These are phyloP conservation scores for Soucietia sequanensis DNA, from an alignment of 805 yeast species.

Conservation along the genomic window DNA sequence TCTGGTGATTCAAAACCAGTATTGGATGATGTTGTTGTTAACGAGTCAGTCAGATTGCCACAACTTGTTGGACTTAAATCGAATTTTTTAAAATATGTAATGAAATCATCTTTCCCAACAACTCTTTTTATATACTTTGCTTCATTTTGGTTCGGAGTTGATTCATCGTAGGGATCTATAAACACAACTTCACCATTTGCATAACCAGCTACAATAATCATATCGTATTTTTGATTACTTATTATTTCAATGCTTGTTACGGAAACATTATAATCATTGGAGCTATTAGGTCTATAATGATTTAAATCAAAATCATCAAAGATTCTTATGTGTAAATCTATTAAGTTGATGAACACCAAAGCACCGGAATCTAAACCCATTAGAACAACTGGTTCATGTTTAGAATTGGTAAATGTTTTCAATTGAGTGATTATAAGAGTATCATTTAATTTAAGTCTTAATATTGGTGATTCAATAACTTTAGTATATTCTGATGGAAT, in stretches of 20 bases:
- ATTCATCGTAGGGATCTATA: conserved; percentile 34
- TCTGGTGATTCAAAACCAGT: conserved; percentile 6
- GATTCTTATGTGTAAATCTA: conserved; percentile 41
- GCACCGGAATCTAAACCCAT: conserved; percentile 71
- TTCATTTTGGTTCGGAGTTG: conserved; percentile 4
- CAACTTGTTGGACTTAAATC: too few relatives aligned
- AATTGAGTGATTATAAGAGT: conserved; percentile 40
- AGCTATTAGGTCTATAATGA: conserved; percentile 3
- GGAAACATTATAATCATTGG: conserved; percentile 10
- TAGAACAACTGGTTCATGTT: conserved; percentile 46
- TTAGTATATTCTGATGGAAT: conserved; percentile 19
- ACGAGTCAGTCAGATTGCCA: too few relatives aligned
- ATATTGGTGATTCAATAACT: conserved; percentile 44
- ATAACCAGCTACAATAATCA: conserved; percentile 56
- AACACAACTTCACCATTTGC: conserved; percentile 60
- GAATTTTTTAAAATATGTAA: conserved; percentile 36
- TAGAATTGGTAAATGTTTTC: conserved; percentile 24
- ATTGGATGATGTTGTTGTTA: conserved; percentile 6
- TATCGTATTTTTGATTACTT: conserved; percentile 35
- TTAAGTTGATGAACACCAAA: conserved; percentile 57
- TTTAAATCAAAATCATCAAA: conserved; percentile 44
- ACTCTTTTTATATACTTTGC: conserved; percentile 14
- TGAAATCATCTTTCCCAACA: conserved; percentile 26
- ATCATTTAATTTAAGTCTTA: conserved; percentile 39
- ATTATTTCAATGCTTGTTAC: conserved; percentile 25